phyloP scores from a whole-genome alignment of 2,329 filamentous ascomycete genomes.

The Penicillium expansum region DNA sequence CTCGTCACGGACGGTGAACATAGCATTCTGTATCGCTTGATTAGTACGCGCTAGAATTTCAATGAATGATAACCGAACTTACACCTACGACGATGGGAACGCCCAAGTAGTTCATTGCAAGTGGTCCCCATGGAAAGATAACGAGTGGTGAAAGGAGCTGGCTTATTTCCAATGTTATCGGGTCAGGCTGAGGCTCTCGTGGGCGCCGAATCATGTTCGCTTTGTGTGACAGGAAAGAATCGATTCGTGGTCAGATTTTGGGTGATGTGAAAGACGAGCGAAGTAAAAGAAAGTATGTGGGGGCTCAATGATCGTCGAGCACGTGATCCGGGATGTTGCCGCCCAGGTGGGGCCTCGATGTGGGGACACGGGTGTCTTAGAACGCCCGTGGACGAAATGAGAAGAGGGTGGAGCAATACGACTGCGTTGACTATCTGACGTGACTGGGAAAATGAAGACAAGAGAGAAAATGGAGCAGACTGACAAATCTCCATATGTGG shows the following conservation, averaged over 20 bases:
- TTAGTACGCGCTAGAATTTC: background rate
- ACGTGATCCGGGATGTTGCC: background rate
- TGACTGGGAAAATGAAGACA: too few species aligned
- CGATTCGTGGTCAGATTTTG: too few species aligned
- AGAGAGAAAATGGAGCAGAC: too few species aligned
- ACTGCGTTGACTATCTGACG: too few species aligned
- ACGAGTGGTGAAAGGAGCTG: accelerated
- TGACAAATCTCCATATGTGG: too few species aligned
- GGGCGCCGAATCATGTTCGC: background rate
- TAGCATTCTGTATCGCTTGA: background rate
- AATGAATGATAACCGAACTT: background rate
- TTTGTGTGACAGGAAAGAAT: too few species aligned
- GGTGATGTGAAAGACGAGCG: background rate
- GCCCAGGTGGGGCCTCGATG: background rate
- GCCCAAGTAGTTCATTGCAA: background rate
- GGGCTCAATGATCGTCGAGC: background rate
- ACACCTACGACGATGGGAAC: too few species aligned
- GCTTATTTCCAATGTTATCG: accelerated
- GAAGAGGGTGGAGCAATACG: too few species aligned
- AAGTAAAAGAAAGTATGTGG: background rate
- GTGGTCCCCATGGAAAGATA: background rate
- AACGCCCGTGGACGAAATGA: too few species aligned
- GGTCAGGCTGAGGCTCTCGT: background rate
- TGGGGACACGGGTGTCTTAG: too few species aligned
- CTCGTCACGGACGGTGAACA: background rate